These are phyloP conservation scores for Rhizopus sp. DNA, from an alignment of 371 early-diverging fungal species.

Conservation along the genomic window DNA sequence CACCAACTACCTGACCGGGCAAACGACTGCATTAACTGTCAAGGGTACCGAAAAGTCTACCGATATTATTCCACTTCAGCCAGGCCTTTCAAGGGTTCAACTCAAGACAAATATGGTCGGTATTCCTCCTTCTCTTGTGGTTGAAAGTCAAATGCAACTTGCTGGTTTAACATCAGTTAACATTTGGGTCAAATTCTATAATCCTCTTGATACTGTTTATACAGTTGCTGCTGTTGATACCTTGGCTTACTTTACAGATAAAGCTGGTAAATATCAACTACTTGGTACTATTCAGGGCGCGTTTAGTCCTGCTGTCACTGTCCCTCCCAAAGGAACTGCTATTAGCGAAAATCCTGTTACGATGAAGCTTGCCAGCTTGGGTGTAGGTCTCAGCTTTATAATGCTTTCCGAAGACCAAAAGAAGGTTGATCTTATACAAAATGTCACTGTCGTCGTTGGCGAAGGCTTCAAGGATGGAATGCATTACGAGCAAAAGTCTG, in stretches of 20 bases:
- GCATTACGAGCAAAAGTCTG: constrained; percentile 37
- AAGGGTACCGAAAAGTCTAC: constrained; percentile 44
- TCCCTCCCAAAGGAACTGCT: constrained; percentile 29
- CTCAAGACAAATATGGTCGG: constrained; percentile 48
- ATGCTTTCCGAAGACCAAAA: constrained; percentile 14
- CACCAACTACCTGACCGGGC: constrained; percentile 40
- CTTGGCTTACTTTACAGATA: constrained; percentile 4
- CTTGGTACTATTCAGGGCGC: constrained; percentile 31
- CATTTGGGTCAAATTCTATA: constrained; percentile 42
- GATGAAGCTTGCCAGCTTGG: constrained; percentile 19
- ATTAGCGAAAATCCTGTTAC: constrained; percentile 23
- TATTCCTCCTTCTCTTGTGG: constrained; percentile 30
- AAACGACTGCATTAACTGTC: constrained; percentile 44
- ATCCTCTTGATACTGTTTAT: constrained; percentile 49
- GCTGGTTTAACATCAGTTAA: constrained; percentile 10
- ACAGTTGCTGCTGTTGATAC: constrained; percentile 28
- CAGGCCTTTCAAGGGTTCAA: constrained; percentile 42
- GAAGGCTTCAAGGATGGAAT: constrained; percentile 35
- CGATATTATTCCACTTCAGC: constrained; percentile 41
- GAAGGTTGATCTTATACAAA: constrained; percentile 35
- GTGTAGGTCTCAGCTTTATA: constrained; percentile 10
- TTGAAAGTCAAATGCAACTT: constrained; percentile 25
- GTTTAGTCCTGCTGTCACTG: constrained; percentile 30
- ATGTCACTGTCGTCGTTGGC: constrained; percentile 38
- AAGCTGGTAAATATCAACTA: constrained; percentile 2